Conservation (phyloP, 306 rosid genomes). For the Fragaria vesca region DNA sequence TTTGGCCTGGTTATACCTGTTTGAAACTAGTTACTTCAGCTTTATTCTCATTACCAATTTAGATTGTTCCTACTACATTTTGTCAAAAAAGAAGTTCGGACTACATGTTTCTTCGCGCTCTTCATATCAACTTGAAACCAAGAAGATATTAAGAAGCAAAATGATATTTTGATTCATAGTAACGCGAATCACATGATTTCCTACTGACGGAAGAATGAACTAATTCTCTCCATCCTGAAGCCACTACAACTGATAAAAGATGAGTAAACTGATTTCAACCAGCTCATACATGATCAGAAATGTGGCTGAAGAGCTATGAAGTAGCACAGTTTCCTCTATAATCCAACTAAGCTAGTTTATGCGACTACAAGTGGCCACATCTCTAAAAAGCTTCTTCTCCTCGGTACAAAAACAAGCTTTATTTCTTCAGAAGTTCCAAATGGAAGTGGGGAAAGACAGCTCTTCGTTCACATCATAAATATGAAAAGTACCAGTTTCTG, state of each 20-base stretch:
- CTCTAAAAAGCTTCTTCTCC: conserved; percentile 24
- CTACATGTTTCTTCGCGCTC: too few species aligned
- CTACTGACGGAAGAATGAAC: conserved; percentile 2
- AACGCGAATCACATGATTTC: neutral
- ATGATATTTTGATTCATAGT: neutral
- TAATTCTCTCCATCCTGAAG: conserved; percentile 13
- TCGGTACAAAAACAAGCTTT: neutral
- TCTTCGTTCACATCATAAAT: conserved; percentile 56
- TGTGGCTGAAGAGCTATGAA: conserved; percentile 20
- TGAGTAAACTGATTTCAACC: conserved; percentile 22
- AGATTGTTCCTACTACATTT: neutral
- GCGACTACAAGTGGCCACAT: conserved; percentile 3
- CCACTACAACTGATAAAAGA: conserved; percentile 18
- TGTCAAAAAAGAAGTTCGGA: too few species aligned
- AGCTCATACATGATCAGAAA: conserved; percentile 25
- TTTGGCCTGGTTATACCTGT: neutral
- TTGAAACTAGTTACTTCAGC: neutral
- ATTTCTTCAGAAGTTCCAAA: conserved; percentile 67
- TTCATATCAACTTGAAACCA: conserved; percentile 1
- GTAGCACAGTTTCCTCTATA: conserved; percentile 24
- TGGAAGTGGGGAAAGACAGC: conserved; percentile 56
- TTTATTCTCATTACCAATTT: neutral
- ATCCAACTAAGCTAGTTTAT: conserved; percentile 27
- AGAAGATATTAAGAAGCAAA: conserved; percentile 8
- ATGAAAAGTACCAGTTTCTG: conserved; percentile 39